Evolutionary conservation across 1,284 basidiomycete species (phyloP).

Genomic region (Entoloma clypeatum): DNA sequence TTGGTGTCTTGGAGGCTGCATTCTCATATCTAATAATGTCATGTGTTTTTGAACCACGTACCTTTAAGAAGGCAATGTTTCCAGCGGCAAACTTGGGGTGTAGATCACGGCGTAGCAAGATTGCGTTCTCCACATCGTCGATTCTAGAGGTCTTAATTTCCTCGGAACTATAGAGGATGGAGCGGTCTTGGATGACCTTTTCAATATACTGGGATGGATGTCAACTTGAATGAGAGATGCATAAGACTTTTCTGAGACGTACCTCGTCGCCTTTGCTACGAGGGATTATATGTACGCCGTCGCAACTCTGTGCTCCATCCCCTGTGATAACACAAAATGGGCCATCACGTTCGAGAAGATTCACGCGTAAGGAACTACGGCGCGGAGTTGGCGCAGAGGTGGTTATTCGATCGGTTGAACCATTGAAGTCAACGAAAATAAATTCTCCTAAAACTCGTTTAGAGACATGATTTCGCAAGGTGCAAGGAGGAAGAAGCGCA

Average conservation of each 20-base stretch:
- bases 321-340: slow-evolving; percentile 3
- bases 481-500: too few relatives aligned
- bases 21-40: slow-evolving; percentile 6
- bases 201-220: slow-evolving; percentile 12
- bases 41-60: slow-evolving; percentile 8
- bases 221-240: slow-evolving; percentile 5
- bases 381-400: slow-evolving; percentile 7
- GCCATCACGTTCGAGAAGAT: too few relatives aligned
- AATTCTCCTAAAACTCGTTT: too few relatives aligned
- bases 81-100: slow-evolving; percentile 10
- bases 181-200: slow-evolving; percentile 8
- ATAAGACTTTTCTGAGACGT: slow-evolving; percentile 8
- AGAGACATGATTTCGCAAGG: too few relatives aligned
- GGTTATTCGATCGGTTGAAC: slow-evolving; percentile 8
- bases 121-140: slow-evolving; percentile 11
- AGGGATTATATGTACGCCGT: slow-evolving; percentile 7
- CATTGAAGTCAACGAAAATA: slow-evolving; percentile 9
- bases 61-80: slow-evolving; percentile 17
- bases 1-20: slow-evolving; percentile 19
- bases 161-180: slow-evolving; percentile 7
- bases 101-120: slow-evolving; percentile 12
- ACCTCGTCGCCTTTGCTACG: slow-evolving; percentile 13
- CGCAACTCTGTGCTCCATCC: not conserved
- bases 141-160: too few relatives aligned
- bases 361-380: slow-evolving; percentile 5